A percentile compares a stretch with the other conserved stretches of the same genome.
Conservation (phyloP, 2,329 filamentous ascomycete species). For the Penicillium sp. region DNA sequence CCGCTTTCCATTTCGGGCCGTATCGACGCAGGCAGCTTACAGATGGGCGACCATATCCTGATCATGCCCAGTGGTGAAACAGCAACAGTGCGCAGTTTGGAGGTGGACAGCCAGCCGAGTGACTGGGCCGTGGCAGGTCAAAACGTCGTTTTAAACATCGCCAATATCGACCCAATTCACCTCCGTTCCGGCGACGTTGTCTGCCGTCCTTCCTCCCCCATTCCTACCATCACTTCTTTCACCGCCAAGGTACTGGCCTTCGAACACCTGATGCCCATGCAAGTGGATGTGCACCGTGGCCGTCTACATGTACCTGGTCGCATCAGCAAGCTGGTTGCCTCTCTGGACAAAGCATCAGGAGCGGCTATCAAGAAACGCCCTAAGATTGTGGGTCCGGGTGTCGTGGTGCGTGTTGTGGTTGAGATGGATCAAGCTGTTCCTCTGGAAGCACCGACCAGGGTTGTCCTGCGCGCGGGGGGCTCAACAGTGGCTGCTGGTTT, state of each 20-base stretch:
- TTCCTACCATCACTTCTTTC: conserved; percentile 69
- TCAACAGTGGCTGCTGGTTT: conserved; percentile 85
- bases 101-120: conserved; percentile 67
- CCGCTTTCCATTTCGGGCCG: conserved; percentile 83
- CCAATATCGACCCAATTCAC: conserved; percentile 79
- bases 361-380: conserved; percentile 78
- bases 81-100: conserved; percentile 76
- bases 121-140: conserved; percentile 95
- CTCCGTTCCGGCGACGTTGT: conserved; percentile 81
- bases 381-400: conserved; percentile 75
- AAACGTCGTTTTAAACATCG: conserved; percentile 78
- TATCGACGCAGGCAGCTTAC: conserved; percentile 77
- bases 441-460: conserved; percentile 72
- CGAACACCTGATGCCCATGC: conserved; percentile 83
- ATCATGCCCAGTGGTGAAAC: conserved; percentile 79
- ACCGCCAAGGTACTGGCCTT: conserved; percentile 84
- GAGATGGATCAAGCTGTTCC: conserved; percentile 72
- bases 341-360: conserved; percentile 76
- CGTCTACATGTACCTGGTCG: conserved; percentile 74
- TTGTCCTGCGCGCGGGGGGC: conserved; percentile 77
- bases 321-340: conserved; percentile 68
- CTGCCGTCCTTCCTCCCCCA: conserved; percentile 66
- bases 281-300: conserved; percentile 83
- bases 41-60: conserved; percentile 76
- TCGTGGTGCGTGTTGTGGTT: conserved; percentile 72